Percentiles rank a stretch among this genome's conserved stretches.
phyloP scores from a whole-genome alignment of 257 asterid species.

The Solanum dulcamara region DNA sequence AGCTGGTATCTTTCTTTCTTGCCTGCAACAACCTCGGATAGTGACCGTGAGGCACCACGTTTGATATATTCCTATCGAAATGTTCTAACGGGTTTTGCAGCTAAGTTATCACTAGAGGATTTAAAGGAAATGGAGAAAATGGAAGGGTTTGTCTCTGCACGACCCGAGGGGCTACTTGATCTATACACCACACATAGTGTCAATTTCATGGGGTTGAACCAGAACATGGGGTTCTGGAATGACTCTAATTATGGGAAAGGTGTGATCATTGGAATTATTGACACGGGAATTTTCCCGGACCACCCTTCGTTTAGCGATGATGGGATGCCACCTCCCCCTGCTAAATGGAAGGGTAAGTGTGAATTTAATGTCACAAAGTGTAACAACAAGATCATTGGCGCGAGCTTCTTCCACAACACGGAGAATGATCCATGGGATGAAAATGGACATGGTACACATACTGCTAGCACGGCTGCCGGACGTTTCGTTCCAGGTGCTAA shows the following conservation, averaged over 20 bases:
- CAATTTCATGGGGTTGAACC: slow-evolving; percentile 6
- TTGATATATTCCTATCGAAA: slow-evolving; percentile 10
- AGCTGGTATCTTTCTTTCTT: slow-evolving; percentile 18
- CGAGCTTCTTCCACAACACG: background rate
- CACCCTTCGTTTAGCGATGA: slow-evolving; percentile 9
- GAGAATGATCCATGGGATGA: background rate
- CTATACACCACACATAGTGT: slow-evolving; percentile 10
- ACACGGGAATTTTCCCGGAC: slow-evolving; percentile 10
- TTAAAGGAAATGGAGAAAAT: slow-evolving; percentile 3
- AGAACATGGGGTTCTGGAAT: slow-evolving; percentile 1
- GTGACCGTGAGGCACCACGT: background rate
- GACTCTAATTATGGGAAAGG: slow-evolving; percentile 16
- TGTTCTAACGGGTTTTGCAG: slow-evolving; percentile 19
- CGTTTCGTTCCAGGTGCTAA: slow-evolving; percentile 9
- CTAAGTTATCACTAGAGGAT: slow-evolving; percentile 5
- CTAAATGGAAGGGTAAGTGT: slow-evolving; percentile 24
- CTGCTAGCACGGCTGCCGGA: slow-evolving; percentile 22
- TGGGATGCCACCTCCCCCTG: slow-evolving; percentile 10
- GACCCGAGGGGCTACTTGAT: background rate
- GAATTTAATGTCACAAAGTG: background rate
- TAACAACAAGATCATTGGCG: slow-evolving; percentile 26
- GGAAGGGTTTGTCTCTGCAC: slow-evolving; percentile 12
- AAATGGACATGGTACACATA: slow-evolving; percentile 22
- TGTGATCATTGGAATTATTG: slow-evolving; percentile 21
- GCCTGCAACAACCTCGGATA: background rate